Base-by-base conservation (phyloP, 805 yeast species). In the Sporopachydermia quercuum region DNA sequence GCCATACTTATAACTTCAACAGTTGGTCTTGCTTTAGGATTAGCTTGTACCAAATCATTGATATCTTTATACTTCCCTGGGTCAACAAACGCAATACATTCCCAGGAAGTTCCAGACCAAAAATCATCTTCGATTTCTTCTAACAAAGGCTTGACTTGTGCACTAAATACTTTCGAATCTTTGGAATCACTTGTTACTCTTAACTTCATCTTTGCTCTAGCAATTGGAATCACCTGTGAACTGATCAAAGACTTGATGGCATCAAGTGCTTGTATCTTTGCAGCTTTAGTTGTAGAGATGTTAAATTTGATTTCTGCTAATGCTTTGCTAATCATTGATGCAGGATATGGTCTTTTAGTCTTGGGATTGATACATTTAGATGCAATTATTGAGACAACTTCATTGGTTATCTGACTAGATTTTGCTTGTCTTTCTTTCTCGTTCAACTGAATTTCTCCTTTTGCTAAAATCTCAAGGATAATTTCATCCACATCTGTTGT, bases 371-470 rank as follows among this genome's bases (percentile, higher is more conserved):
- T 78, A 54, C 96, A 87, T 56, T 85, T 86, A 3, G 94, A 78
- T 14, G 93, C 80, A 19, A 91, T 76, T 36, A 85, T 75, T 38
- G 78, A 84, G 23, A 91, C 61, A 45, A 86, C 78, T 51, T 86
- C 94, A 46, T 84, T 84, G 47, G 76, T 83, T 38, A 78, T 70
- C 56, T 83, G 87, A 41, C 67, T 70, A 43, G 74, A 58, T 55
- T 79, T 78, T 37, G 80, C 78, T 46, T 74, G 79, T 51, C 98
- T 68, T 60, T 91, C 98, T 62, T 84, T 86, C 57, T 85, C 96
- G 50, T 91, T 85, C 40, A 91, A 70, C 56, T 91, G 97, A 47
- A 91, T 78, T 57, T 91, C 98, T 34, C 98, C 98, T 54, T 83
- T 85, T 42, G 72, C 75, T 43, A 91, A 61, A 40, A 91, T 91